Percentiles rank a stretch among this genome's conserved stretches.
These are phyloP conservation scores for Bretschneidera sinensis DNA, from an alignment of 345 rosid genomes.

Conservation along the genomic window DNA sequence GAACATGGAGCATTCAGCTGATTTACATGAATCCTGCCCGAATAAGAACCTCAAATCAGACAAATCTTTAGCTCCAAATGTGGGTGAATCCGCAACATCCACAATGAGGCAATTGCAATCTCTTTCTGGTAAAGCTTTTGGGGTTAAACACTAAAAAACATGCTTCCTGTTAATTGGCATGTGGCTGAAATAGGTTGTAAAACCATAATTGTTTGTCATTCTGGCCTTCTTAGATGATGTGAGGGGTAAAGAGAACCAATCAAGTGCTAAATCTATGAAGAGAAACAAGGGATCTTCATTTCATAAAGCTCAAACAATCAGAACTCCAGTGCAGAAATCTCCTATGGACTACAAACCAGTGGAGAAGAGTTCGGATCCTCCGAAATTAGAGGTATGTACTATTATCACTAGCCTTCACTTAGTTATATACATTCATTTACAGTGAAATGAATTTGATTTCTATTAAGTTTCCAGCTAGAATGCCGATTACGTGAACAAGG, in stretches of 20 bases:
- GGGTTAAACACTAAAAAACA: background rate
- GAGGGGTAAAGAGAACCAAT: constrained; percentile 40
- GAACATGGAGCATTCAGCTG: constrained; percentile 31
- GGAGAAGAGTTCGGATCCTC: constrained; percentile 42
- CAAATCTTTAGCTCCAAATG: constrained; percentile 19
- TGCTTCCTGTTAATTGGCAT: background rate
- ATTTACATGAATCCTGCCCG: constrained; percentile 19
- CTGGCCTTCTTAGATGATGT: constrained; percentile 26
- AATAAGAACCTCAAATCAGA: constrained; percentile 28
- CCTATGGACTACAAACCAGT: constrained; percentile 22
- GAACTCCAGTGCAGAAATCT: constrained; percentile 32
- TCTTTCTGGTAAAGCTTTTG: constrained; percentile 31
- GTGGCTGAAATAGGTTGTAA: background rate
- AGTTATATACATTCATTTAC: background rate
- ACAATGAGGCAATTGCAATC: constrained; percentile 20
- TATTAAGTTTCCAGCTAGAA: constrained; percentile 33
- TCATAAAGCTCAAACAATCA: constrained; percentile 25
- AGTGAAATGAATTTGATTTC: constrained; percentile 9
- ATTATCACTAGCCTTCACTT: background rate
- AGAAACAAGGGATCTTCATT: constrained; percentile 23
- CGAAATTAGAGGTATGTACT: constrained; percentile 36
- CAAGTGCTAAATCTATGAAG: constrained; percentile 28
- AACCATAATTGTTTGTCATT: background rate
- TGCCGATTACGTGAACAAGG: constrained; percentile 26
- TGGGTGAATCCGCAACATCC: constrained; percentile 20